Percentiles rank a stretch among this genome's conserved stretches.
These are phyloP conservation scores for Wallacemonas rigidus DNA, from an alignment of 208 protist genomes.

Conservation along the genomic window DNA sequence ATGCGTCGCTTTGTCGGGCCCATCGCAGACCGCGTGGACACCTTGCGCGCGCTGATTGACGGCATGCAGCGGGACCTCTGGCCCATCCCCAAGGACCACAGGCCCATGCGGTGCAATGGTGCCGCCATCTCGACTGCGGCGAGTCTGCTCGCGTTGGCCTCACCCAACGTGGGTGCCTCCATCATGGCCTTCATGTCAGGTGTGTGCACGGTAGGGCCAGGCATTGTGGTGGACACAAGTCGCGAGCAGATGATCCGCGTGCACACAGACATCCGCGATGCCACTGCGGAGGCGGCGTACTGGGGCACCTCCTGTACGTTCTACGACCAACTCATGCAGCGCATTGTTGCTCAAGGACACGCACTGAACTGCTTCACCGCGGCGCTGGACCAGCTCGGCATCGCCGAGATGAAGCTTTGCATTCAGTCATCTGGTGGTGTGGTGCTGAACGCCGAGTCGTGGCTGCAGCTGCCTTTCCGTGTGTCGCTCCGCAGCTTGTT, in stretches of 20 bases:
- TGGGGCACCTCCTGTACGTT: conserved; percentile 84
- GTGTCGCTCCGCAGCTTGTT: conserved; percentile 93
- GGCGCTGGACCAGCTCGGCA: conserved; percentile 96
- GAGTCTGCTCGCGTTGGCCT: conserved; percentile 92
- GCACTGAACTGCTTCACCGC: conserved; percentile 97
- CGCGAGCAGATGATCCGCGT: conserved; percentile 95
- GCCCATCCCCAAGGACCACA: conserved; percentile 91
- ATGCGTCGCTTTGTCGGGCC: conserved; percentile 78
- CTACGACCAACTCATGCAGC: conserved; percentile 95
- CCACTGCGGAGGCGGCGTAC: conserved; percentile 67
- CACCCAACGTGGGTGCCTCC: conserved; percentile 90
- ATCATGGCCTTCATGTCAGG: conserved; percentile 97
- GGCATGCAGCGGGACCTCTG: conserved; percentile 95
- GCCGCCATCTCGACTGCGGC: conserved; percentile 96
- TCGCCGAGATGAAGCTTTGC: conserved; percentile 97
- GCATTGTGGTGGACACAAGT: conserved; percentile 91
- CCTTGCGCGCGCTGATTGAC: conserved; percentile 93
- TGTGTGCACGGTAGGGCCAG: conserved; percentile 94
- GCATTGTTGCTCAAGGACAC: conserved; percentile 94
- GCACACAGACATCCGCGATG: conserved; percentile 96
- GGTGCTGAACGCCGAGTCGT: conserved; percentile 97
- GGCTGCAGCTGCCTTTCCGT: conserved; percentile 95
- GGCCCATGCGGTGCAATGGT: conserved; percentile 96
- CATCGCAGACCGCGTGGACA: conserved; percentile 52
- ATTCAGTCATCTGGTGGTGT: conserved; percentile 94